A percentile compares a stretch with the other conserved stretches of the same genome.
phyloP scores from a whole-genome alignment of 164 flowering plant genomes.

The Vitis amurensis region DNA sequence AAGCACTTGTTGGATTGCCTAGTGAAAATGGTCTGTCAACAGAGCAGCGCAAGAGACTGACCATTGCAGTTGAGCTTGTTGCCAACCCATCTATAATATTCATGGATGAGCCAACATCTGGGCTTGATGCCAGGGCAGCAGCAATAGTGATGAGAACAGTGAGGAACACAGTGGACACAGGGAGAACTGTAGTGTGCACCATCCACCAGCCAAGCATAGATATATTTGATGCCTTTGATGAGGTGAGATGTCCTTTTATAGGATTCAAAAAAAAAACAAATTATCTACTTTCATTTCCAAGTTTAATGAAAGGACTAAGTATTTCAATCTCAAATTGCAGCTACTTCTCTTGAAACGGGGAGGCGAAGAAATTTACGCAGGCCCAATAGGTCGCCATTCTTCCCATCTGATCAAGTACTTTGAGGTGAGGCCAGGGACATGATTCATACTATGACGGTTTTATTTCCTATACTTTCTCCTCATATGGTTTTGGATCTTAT shows the following conservation, averaged over 20 bases:
- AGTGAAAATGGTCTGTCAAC: constrained; percentile 42
- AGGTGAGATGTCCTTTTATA: constrained; percentile 13
- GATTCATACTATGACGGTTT: too few species aligned
- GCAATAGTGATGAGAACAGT: constrained; percentile 26
- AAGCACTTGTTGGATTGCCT: constrained; percentile 37
- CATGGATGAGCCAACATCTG: constrained; percentile 48
- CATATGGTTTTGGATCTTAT: background rate
- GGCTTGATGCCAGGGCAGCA: constrained; percentile 41
- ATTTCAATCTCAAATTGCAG: constrained; percentile 26
- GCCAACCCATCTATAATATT: too few species aligned
- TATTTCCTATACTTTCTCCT: background rate
- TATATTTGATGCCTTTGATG: constrained; percentile 40
- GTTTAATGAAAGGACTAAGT: background rate
- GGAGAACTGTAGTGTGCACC: too few species aligned
- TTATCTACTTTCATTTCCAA: background rate
- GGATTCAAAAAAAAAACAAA: too few species aligned
- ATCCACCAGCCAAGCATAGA: constrained; percentile 14
- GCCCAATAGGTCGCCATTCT: constrained; percentile 51
- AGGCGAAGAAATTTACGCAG: constrained; percentile 62
- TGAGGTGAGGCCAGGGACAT: constrained; percentile 38
- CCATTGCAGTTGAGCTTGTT: too few species aligned
- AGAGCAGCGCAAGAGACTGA: constrained; percentile 27
- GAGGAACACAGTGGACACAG: too few species aligned
- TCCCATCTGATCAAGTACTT: constrained; percentile 51
- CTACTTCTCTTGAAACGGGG: constrained; percentile 54